Evolutionary conservation across 805 yeast genomes (phyloP).

Genomic region (Metschnikowia peoriensis): DNA sequence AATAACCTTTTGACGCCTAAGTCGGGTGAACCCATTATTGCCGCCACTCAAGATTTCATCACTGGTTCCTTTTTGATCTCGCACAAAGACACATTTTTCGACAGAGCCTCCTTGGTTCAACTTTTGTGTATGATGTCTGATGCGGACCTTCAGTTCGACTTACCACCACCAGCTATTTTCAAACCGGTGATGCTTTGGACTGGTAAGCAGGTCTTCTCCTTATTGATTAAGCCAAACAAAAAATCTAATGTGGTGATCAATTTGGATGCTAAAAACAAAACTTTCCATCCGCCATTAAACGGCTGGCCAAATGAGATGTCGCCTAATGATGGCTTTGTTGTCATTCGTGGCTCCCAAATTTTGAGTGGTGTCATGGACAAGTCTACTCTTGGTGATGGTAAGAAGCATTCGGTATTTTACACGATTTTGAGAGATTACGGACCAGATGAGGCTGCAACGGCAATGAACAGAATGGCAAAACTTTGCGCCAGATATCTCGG

Average conservation of each 20-base stretch:
- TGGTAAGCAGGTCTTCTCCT: constrained; percentile 91
- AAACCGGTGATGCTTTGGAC: constrained; percentile 94
- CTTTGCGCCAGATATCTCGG: constrained; percentile 94
- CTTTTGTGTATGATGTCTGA: constrained; percentile 94
- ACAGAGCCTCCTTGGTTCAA: constrained; percentile 80
- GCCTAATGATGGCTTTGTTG: constrained; percentile 91
- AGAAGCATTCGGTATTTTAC: constrained; percentile 93
- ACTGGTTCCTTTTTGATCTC: constrained; percentile 94
- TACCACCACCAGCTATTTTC: constrained; percentile 92
- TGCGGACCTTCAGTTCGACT: constrained; percentile 79
- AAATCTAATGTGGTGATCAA: constrained; percentile 79
- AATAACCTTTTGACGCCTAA: constrained; percentile 93
- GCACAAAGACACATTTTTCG: constrained; percentile 89
- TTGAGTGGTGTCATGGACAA: constrained; percentile 97
- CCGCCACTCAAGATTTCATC: constrained; percentile 98
- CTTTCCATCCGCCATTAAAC: constrained; percentile 71
- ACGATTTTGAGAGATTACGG: constrained; percentile 95
- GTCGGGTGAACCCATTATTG: constrained; percentile 98
- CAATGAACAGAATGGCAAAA: constrained; percentile 99
- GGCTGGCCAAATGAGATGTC: constrained; percentile 91
- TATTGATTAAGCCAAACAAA: constrained; percentile 80
- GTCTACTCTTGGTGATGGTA: constrained; percentile 95
- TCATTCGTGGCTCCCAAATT: constrained; percentile 85
- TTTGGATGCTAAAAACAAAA: constrained; percentile 91
- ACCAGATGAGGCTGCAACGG: constrained; percentile 90